Evolutionary conservation across 768 basidiomycete genomes (phyloP).

Genomic region (Hypsizygus marmoreus): DNA sequence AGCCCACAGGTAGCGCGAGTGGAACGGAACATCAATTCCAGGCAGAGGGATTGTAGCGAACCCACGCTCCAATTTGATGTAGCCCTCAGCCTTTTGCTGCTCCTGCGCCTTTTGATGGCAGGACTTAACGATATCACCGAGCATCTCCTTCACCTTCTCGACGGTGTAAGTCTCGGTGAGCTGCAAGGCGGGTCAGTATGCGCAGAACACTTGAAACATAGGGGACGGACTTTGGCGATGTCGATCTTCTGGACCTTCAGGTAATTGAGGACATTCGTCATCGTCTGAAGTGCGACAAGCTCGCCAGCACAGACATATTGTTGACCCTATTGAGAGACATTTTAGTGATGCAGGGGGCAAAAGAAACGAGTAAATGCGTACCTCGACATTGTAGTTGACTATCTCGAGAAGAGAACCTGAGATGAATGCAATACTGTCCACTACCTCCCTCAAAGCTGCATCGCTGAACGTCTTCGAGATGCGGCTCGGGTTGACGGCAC

Average conservation of each 20-base stretch:
- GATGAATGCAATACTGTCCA: constrained; percentile 80
- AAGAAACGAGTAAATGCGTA: constrained; percentile 29
- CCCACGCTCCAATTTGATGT: constrained; percentile 94
- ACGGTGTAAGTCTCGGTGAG: constrained; percentile 85
- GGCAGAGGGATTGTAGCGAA: constrained; percentile 95
- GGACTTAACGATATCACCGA: constrained; percentile 86
- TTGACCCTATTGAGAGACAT: constrained; percentile 66
- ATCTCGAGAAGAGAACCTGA: constrained; percentile 91
- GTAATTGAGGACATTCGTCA: constrained; percentile 96
- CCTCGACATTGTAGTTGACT: constrained; percentile 95
- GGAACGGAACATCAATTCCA: constrained; percentile 99
- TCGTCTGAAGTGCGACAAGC: constrained; percentile 85
- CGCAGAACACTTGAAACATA: not conserved
- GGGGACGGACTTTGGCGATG: constrained; percentile 67
- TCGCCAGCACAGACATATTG: constrained; percentile 99
- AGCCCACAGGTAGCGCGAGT: constrained; percentile 98
- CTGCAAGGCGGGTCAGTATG: constrained; percentile 38
- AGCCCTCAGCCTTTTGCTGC: constrained; percentile 79
- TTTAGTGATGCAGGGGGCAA: constrained; percentile 5
- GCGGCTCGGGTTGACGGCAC: constrained; percentile 96
- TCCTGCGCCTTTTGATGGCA: constrained; percentile 76
- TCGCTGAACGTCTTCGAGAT: constrained; percentile 95
- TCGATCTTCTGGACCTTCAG: constrained; percentile 96
- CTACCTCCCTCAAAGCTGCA: constrained; percentile 93
- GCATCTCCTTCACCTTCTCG: constrained; percentile 96